phyloP scores from a whole-genome alignment of 2,329 filamentous ascomycete genomes.

The Aspergillus sp. region DNA sequence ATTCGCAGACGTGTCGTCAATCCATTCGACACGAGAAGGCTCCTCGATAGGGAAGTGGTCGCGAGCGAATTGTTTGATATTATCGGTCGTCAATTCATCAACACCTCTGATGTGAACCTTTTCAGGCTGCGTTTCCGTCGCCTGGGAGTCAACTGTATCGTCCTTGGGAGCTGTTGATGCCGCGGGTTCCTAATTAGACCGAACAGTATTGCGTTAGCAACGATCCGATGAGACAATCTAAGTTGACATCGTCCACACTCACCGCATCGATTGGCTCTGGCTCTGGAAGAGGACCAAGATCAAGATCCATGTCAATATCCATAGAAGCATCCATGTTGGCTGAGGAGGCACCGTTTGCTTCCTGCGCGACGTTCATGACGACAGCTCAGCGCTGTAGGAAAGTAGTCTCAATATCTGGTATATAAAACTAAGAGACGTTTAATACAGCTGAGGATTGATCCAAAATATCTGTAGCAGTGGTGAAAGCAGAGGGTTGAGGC shows the following conservation, averaged over 20 bases:
- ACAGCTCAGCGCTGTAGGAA: too few species aligned
- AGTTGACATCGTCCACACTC: conserved; percentile 7
- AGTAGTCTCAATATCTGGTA: too few species aligned
- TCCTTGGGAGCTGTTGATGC: conserved; percentile 11
- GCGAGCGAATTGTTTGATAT: conserved; percentile 67
- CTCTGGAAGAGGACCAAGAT: conserved; percentile 43
- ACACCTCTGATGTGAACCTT: conserved; percentile 82
- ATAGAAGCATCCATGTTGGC: conserved; percentile 36
- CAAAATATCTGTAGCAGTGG: too few species aligned
- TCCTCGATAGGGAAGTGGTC: conserved; percentile 54
- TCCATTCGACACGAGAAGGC: conserved; percentile 73
- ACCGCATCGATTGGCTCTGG: conserved; percentile 27
- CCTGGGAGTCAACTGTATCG: conserved; percentile 17
- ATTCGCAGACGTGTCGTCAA: conserved; percentile 87
- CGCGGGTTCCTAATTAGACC: conserved; percentile 15
- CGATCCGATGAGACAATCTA: conserved; percentile 2
- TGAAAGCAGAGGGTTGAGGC: too few species aligned
- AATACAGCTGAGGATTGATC: too few species aligned
- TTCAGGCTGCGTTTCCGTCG: conserved; percentile 34
- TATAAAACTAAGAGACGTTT: too few species aligned
- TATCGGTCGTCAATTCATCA: conserved; percentile 68
- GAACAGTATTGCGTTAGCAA: background rate
- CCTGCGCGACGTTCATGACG: background rate
- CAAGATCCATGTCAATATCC: conserved; percentile 69
- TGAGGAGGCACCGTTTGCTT: background rate